phyloP scores from a whole-genome alignment of 106 monocot genomes.

The Triglochin maritima region DNA sequence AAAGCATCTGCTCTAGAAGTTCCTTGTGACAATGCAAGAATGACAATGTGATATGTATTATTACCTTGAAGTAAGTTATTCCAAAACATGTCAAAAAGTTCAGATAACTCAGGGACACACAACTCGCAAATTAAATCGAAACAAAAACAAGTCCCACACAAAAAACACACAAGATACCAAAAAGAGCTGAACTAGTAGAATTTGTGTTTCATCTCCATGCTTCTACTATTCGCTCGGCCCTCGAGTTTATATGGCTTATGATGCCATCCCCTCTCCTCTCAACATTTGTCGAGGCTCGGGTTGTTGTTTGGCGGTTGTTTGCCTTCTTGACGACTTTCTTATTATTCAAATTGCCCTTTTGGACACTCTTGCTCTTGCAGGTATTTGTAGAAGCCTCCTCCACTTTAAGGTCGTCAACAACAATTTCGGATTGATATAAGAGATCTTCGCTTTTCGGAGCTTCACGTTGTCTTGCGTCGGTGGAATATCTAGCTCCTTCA shows the following conservation, averaged over 20 bases:
- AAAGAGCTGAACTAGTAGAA: not conserved
- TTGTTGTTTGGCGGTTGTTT: slow-evolving; percentile 15
- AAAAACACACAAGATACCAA: not conserved
- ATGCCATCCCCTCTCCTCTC: slow-evolving; percentile 62
- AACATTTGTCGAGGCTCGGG: slow-evolving; percentile 1
- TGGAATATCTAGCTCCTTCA: not conserved
- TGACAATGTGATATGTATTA: no score
- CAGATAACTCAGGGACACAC: no score
- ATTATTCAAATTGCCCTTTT: not conserved
- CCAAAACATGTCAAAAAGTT: no score
- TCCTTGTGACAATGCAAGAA: no score
- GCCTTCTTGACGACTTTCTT: slow-evolving; percentile 28
- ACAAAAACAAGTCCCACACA: not conserved
- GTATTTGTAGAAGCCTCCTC: not conserved
- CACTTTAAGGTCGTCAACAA: no score
- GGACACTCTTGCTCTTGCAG: not conserved
- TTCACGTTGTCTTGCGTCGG: not conserved
- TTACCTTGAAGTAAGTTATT: no score
- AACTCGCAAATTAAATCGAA: not conserved
- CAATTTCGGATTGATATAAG: not conserved
- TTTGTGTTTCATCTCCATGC: slow-evolving; percentile 57
- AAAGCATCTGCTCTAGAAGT: no score
- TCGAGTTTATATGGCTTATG: slow-evolving; percentile 65
- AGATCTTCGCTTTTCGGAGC: not conserved
- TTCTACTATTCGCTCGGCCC: slow-evolving; percentile 56